These are phyloP conservation scores for Brettanomyces bruxellensis DNA, from an alignment of 805 yeast genomes.

Conservation along the genomic window DNA sequence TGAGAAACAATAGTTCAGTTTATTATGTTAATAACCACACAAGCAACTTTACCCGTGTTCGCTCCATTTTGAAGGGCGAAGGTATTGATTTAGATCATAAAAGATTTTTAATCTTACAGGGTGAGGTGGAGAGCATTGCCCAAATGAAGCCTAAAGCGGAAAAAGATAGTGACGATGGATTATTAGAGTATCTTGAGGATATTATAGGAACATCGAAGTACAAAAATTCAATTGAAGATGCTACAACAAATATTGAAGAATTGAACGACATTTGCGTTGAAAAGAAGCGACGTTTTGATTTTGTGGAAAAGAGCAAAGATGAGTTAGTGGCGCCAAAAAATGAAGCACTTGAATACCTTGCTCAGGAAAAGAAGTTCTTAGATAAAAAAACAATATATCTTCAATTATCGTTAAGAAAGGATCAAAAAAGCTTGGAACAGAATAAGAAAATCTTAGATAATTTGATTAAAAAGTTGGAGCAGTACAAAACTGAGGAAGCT, in stretches of 20 bases:
- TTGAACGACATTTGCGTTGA: constrained; percentile 74
- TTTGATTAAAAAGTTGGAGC: constrained; percentile 16
- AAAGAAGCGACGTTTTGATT: constrained; percentile 68
- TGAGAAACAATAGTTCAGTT: constrained; percentile 63
- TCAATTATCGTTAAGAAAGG: constrained; percentile 41
- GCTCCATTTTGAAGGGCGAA: constrained; percentile 58
- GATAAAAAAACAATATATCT: constrained; percentile 43
- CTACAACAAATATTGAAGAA: constrained; percentile 52
- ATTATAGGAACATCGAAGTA: constrained; percentile 90
- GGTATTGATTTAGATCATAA: constrained; percentile 95
- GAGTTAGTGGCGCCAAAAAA: constrained; percentile 52
- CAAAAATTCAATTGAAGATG: constrained; percentile 64
- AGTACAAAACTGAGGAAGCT: constrained; percentile 30
- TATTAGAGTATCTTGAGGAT: constrained; percentile 90
- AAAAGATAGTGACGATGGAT: constrained; percentile 83
- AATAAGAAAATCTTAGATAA: constrained; percentile 30
- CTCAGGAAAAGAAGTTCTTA: constrained; percentile 51
- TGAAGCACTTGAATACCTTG: constrained; percentile 58
- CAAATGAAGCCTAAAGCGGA: constrained; percentile 99
- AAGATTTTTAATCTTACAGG: constrained; percentile 88
- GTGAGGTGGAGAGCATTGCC: constrained; percentile 97
- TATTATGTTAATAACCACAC: constrained; percentile 65
- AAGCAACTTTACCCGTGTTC: constrained; percentile 73
- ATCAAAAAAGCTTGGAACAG: constrained; percentile 30
- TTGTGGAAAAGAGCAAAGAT: constrained; percentile 70